Evolutionary conservation across 495 filamentous ascomycete genomes (phyloP).

Genomic region (Aspergillus hancockii): DNA sequence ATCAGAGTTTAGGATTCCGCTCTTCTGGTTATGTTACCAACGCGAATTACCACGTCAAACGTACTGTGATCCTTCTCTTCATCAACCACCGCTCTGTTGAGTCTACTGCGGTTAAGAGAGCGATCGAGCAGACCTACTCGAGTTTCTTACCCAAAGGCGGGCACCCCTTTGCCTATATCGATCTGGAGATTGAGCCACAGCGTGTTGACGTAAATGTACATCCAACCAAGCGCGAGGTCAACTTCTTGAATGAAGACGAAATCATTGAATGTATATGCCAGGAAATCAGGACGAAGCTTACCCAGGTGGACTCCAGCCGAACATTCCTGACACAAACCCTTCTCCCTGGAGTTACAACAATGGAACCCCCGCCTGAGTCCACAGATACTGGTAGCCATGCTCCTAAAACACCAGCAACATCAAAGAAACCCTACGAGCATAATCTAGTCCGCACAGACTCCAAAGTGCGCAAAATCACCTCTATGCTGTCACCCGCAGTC

Average conservation of each 20-base stretch:
- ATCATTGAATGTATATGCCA: constrained; percentile 87
- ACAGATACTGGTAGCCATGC: constrained; percentile 16
- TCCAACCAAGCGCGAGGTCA: constrained; percentile 96
- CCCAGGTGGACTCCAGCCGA: constrained; percentile 89
- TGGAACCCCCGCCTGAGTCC: constrained; percentile 34
- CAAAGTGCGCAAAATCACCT: constrained; percentile 89
- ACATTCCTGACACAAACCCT: constrained; percentile 94
- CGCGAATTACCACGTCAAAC: constrained; percentile 94
- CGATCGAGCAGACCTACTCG: constrained; percentile 88
- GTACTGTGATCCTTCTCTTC: constrained; percentile 85
- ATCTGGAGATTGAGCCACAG: constrained; percentile 88
- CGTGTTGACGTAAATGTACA: constrained; percentile 98
- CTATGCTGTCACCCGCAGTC: constrained; percentile 70
- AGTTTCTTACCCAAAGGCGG: constrained; percentile 90
- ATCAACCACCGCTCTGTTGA: constrained; percentile 99
- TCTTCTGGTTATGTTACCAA: constrained; percentile 83
- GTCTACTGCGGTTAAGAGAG: constrained; percentile 84
- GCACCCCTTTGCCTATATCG: constrained; percentile 92
- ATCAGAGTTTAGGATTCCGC: constrained; percentile 80
- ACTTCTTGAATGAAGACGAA: constrained; percentile 97
- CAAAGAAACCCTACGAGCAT: constrained; percentile 76
- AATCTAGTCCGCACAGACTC: constrained; percentile 91
- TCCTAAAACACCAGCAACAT: constrained; percentile 43
- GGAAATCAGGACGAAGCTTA: constrained; percentile 75
- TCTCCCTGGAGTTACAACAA: constrained; percentile 60